Evolutionary conservation across 1,284 basidiomycete genomes (phyloP).

Genomic region (Moniliella sp.): DNA sequence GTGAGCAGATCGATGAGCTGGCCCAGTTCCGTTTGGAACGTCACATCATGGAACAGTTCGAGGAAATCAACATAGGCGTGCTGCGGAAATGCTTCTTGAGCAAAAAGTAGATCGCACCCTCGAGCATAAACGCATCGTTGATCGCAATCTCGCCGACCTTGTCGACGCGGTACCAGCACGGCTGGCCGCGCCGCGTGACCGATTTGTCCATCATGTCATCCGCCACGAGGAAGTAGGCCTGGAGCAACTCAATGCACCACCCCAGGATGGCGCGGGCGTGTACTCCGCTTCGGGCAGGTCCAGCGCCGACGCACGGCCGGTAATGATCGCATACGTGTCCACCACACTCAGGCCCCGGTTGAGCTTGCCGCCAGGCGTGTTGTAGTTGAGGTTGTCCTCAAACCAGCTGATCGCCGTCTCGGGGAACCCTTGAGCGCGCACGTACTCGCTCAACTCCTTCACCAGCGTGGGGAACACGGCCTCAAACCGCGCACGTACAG

Average conservation of each 20-base stretch:
- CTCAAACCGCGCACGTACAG: constrained; percentile 36
- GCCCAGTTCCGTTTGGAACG: constrained; percentile 84
- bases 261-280: constrained; percentile 67
- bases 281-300: constrained; percentile 45
- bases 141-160: constrained; percentile 65
- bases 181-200: constrained; percentile 85
- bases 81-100: constrained; percentile 72
- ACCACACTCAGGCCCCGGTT: constrained; percentile 86
- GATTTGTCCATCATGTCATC: constrained; percentile 95
- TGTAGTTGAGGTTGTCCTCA: constrained; percentile 53
- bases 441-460: constrained; percentile 44
- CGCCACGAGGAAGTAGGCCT: constrained; percentile 90
- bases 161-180: constrained; percentile 60
- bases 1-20: constrained; percentile 88
- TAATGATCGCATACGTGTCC: constrained; percentile 73
- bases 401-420: constrained; percentile 61
- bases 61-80: constrained; percentile 67
- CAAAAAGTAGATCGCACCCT: constrained; percentile 73
- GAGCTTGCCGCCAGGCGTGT: constrained; percentile 84
- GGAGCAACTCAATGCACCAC: constrained; percentile 86
- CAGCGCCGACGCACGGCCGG: constrained; percentile 39
- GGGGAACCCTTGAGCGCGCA: constrained; percentile 45
- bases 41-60: constrained; percentile 74
- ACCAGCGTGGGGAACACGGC: constrained; percentile 41
- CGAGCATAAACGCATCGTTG: constrained; percentile 93